Conservation (phyloP, 2,329 filamentous ascomycete genomes). For the Seiridium cupressi region DNA sequence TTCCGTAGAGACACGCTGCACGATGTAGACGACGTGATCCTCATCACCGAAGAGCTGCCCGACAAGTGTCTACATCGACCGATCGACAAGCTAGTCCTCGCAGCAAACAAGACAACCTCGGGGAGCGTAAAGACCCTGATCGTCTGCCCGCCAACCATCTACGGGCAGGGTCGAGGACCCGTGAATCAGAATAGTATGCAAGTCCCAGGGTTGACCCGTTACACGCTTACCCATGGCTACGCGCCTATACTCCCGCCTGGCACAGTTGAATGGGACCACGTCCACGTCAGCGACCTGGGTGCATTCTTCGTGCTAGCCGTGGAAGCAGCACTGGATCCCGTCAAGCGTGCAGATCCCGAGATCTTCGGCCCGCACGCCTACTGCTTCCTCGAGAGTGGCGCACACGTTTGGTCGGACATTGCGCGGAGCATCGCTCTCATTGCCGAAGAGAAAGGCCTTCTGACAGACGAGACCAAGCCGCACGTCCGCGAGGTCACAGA, state of each 20-base stretch:
- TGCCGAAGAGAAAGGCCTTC: constrained; percentile 50
- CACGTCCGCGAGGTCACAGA: constrained; percentile 25
- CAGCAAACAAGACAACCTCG: constrained; percentile 24
- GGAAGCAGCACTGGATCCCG: constrained; percentile 52
- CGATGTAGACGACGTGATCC: constrained; percentile 58
- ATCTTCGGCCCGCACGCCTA: constrained; percentile 64
- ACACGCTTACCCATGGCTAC: constrained; percentile 39
- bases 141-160: constrained; percentile 49
- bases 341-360: constrained; percentile 54
- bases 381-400: constrained; percentile 64
- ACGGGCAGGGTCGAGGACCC: constrained; percentile 47
- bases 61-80: constrained; percentile 60
- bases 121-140: constrained; percentile 41
- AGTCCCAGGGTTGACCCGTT: constrained; percentile 40
- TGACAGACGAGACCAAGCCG: constrained; percentile 28
- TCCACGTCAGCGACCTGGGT: constrained; percentile 48
- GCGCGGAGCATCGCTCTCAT: constrained; percentile 54
- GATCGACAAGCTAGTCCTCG: constrained; percentile 66
- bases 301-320: constrained; percentile 42
- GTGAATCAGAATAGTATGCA: constrained; percentile 50
- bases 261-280: constrained; percentile 50
- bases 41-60: constrained; percentile 41
- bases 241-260: constrained; percentile 43
- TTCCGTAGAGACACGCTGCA: constrained; percentile 39
- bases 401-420: constrained; percentile 63